Evolutionary conservation across 139 green algal species (phyloP).

Genomic region (Coelastrella sp.): DNA sequence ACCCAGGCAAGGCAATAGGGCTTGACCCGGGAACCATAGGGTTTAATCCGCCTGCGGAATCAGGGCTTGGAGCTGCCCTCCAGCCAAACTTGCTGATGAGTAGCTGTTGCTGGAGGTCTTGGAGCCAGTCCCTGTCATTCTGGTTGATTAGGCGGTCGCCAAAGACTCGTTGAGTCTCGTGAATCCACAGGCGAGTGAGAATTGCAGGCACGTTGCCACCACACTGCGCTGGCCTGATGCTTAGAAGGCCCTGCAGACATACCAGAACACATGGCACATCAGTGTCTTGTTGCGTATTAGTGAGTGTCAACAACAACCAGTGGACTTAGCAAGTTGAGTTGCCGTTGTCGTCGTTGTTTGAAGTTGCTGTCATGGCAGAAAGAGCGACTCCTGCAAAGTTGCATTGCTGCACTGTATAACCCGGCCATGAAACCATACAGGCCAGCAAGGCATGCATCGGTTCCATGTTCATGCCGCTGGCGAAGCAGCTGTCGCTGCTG

Average conservation of each 20-base stretch:
- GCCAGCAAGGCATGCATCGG: too few relatives aligned
- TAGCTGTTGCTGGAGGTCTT: constrained; percentile 62
- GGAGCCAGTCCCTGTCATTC: constrained; percentile 73
- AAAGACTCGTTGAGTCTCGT: constrained; percentile 65
- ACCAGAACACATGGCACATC: too few relatives aligned
- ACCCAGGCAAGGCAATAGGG: not conserved
- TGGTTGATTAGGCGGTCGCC: constrained; percentile 67
- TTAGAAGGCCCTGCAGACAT: constrained; percentile 65
- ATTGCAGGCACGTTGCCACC: constrained; percentile 40
- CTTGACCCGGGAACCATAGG: not conserved
- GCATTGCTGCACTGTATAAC: too few relatives aligned
- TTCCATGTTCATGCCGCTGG: too few relatives aligned
- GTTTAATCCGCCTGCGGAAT: not conserved
- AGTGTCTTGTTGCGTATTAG: too few relatives aligned
- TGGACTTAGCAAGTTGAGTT: too few relatives aligned
- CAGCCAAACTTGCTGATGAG: constrained; percentile 53
- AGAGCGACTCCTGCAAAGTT: too few relatives aligned
- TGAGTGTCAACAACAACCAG: too few relatives aligned
- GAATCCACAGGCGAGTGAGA: constrained; percentile 78
- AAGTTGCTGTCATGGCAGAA: too few relatives aligned
- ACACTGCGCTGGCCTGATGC: constrained; percentile 69
- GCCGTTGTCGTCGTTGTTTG: too few relatives aligned
- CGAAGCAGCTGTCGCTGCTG: too few relatives aligned
- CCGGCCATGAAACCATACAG: too few relatives aligned
- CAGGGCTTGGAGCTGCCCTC: not conserved